These are phyloP conservation scores for Kluyveromyces marxianus DNA, from an alignment of 1,139 yeast genomes.

Conservation along the genomic window DNA sequence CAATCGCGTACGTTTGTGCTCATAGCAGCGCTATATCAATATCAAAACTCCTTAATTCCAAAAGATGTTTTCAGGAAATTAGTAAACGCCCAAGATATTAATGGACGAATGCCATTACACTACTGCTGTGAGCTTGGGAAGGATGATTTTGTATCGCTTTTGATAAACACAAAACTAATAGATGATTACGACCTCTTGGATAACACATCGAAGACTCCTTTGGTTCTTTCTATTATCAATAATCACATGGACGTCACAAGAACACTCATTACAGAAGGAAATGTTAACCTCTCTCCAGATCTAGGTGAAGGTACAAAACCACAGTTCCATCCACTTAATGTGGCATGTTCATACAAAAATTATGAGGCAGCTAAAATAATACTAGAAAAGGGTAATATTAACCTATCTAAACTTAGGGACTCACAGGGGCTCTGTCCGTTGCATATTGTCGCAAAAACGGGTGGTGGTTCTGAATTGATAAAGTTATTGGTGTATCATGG, in stretches of 20 bases:
- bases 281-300: constrained; percentile 51
- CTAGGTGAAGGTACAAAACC: constrained; percentile 44
- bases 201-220: constrained; percentile 72
- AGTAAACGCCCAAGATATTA: constrained; percentile 40
- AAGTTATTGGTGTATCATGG: constrained; percentile 63
- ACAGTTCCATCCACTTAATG: constrained; percentile 74
- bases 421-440: constrained; percentile 85
- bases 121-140: constrained; percentile 74
- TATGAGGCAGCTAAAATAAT: constrained; percentile 61
- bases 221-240: constrained; percentile 69
- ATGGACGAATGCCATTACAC: constrained; percentile 81
- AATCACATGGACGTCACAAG: constrained; percentile 51
- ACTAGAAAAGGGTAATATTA: constrained; percentile 32
- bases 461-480: constrained; percentile 64
- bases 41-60: constrained; percentile 13
- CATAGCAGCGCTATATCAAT: constrained; percentile 17
- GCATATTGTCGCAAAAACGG: constrained; percentile 77
- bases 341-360: constrained; percentile 85
- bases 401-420: constrained; percentile 45
- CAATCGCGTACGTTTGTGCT: constrained; percentile 33
- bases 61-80: constrained; percentile 19
- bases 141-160: constrained; percentile 43
- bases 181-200: constrained; percentile 44
- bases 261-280: constrained; percentile 31
- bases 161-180: constrained; percentile 27